phyloP scores from a whole-genome alignment of 2,329 filamentous ascomycete genomes.

The Verticillium tricorpus region DNA sequence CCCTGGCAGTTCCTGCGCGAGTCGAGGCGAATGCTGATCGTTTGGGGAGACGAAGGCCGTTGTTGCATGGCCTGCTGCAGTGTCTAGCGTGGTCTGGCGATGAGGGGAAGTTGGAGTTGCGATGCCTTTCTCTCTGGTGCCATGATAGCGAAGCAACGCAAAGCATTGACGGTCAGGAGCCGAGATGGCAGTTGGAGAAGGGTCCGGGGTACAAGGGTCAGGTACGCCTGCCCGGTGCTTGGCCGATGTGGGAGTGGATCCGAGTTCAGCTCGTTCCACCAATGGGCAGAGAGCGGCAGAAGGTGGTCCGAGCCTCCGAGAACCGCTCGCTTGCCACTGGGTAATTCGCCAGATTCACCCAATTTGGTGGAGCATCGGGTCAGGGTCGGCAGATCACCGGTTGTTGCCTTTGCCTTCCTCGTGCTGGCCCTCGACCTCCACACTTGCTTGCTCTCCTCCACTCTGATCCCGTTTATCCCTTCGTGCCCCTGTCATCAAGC shows the following conservation, averaged over 20 bases:
- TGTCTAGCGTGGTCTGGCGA: not conserved
- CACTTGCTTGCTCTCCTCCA: not conserved
- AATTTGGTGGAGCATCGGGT: too few relatives aligned
- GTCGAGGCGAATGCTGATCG: not conserved
- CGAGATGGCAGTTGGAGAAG: not conserved
- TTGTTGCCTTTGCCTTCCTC: not conserved
- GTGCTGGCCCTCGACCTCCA: not conserved
- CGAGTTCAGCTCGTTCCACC: not conserved
- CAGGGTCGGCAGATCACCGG: not conserved
- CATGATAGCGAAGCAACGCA: not conserved
- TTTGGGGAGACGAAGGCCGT: not conserved
- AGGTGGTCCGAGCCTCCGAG: constrained; percentile 1
- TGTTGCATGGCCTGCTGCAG: not conserved
- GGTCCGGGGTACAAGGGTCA: not conserved
- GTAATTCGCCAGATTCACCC: not conserved
- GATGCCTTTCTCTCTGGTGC: not conserved
- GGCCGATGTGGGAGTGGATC: constrained; percentile 2
- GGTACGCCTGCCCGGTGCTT: constrained; percentile 4
- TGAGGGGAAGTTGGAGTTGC: constrained; percentile 3
- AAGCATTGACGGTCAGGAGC: not conserved
- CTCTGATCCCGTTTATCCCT: not conserved
- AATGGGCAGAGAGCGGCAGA: constrained; percentile 1
- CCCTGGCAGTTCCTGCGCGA: constrained; percentile 9
- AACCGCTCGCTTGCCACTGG: constrained; percentile 1
- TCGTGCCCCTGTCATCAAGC: not conserved